phyloP scores from a whole-genome alignment of 2,329 filamentous ascomycete species.

The Hypoxylon sp. region DNA sequence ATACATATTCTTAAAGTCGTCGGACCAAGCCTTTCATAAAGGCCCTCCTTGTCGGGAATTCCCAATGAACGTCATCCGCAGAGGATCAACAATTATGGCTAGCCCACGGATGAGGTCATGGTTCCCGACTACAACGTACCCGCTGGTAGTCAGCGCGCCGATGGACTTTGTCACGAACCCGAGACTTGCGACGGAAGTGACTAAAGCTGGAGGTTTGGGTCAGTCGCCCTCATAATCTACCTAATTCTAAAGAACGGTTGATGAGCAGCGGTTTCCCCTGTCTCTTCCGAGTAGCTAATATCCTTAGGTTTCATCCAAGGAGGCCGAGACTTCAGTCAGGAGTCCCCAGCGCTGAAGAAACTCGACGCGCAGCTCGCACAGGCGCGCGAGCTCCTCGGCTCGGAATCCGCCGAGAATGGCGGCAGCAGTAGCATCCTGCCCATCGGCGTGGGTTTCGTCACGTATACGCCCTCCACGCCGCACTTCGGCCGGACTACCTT shows the following conservation, averaged over 20 bases:
- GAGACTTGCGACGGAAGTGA: slow-evolving; percentile 56
- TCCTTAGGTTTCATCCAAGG: slow-evolving; percentile 52
- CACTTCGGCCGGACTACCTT: slow-evolving; percentile 60
- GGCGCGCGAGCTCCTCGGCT: slow-evolving; percentile 46
- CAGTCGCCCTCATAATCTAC: slow-evolving; percentile 19
- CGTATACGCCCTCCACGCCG: slow-evolving; percentile 60
- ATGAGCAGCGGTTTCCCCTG: not conserved
- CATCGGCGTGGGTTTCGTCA: slow-evolving; percentile 73
- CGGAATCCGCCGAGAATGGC: slow-evolving; percentile 45
- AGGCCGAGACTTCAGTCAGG: slow-evolving; percentile 52
- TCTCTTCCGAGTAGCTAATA: slow-evolving; percentile 3
- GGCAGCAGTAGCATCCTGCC: slow-evolving; percentile 54
- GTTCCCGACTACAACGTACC: slow-evolving; percentile 55
- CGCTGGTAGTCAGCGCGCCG: slow-evolving; percentile 57
- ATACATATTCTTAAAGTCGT: not conserved
- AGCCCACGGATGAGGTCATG: slow-evolving; percentile 49
- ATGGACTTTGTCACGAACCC: slow-evolving; percentile 56
- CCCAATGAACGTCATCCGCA: slow-evolving; percentile 20
- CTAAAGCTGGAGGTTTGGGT: slow-evolving; percentile 58
- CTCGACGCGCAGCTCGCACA: slow-evolving; percentile 52
- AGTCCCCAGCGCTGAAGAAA: slow-evolving; percentile 45
- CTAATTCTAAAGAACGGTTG: not conserved
- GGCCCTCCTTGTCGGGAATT: not conserved
- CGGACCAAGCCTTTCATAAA: not conserved
- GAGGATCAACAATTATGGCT: slow-evolving; percentile 36